Percentiles rank a stretch among this genome's conserved stretches.
phyloP scores from a whole-genome alignment of 169 alveolate genomes.

The Plasmodium knowlesi region DNA sequence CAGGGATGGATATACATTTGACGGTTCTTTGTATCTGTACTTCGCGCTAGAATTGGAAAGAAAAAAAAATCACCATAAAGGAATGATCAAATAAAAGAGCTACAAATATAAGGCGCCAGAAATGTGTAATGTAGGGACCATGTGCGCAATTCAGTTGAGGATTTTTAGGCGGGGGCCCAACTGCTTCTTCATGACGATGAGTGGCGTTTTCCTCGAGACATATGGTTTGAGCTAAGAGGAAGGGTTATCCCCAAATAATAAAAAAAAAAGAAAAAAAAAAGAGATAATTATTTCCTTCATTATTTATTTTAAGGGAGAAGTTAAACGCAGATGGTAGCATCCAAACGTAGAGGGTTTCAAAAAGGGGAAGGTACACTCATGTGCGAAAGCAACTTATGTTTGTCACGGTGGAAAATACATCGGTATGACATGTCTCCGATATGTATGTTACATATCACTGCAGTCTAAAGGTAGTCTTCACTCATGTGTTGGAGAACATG shows the following conservation, averaged over 20 bases:
- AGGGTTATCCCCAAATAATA: not conserved
- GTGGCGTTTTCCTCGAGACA: slow-evolving; percentile 83
- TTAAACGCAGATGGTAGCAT: not conserved
- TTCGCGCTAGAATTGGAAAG: not conserved
- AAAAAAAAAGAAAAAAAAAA: not conserved
- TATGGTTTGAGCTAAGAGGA: slow-evolving; percentile 82
- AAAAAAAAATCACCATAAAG: not conserved
- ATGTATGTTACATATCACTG: not conserved
- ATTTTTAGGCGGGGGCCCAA: slow-evolving; percentile 53
- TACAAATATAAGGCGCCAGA: not conserved
- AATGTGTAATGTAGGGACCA: not conserved
- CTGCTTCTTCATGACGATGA: slow-evolving; percentile 67
- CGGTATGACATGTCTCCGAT: not conserved
- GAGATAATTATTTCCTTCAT: not conserved
- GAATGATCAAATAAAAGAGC: not conserved
- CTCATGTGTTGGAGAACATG: not conserved
- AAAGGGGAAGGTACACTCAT: not conserved
- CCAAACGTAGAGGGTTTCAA: not conserved
- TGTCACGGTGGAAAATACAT: not conserved
- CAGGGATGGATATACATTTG: not conserved
- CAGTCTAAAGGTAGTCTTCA: not conserved
- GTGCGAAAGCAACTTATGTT: not conserved
- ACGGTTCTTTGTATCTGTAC: not conserved
- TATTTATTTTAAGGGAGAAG: not conserved
- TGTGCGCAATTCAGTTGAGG: slow-evolving; percentile 5